A percentile compares a stretch with the other conserved stretches of the same genome.
These are phyloP conservation scores for Thermochaetoides thermophila DNA, from an alignment of 495 filamentous ascomycete species.

Conservation along the genomic window DNA sequence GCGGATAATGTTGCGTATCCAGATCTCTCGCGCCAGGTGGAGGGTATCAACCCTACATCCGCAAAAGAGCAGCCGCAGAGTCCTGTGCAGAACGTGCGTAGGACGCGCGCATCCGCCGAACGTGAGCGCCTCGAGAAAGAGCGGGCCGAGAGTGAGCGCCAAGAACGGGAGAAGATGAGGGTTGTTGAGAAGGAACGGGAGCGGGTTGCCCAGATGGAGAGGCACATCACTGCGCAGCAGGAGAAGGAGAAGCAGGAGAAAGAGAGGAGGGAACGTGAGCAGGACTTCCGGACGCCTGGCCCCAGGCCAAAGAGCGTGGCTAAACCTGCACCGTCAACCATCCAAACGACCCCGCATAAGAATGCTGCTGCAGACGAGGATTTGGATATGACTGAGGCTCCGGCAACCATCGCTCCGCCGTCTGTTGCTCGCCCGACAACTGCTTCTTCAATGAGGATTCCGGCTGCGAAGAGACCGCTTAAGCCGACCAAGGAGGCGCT, in stretches of 20 bases:
- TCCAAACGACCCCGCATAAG: constrained; percentile 34
- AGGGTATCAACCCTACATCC: no score
- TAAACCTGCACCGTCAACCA: constrained; percentile 30
- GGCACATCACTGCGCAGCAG: no score
- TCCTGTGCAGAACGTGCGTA: constrained; percentile 41
- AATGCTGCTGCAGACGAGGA: constrained; percentile 32
- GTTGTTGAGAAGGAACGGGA: constrained; percentile 19
- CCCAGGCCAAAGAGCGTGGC: constrained; percentile 12
- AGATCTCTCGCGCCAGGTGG: constrained; percentile 23
- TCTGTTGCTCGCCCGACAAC: constrained; percentile 36
- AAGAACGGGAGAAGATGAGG: no score
- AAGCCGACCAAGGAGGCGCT: constrained; percentile 56
- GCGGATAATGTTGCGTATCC: constrained; percentile 28
- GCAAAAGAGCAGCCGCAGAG: constrained; percentile 23
- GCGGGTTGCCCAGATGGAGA: constrained; percentile 28
- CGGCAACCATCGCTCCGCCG: constrained; percentile 38
- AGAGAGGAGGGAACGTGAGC: constrained; percentile 44
- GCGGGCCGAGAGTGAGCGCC: constrained; percentile 43
- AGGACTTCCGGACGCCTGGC: constrained; percentile 21
- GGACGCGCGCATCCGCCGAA: constrained; percentile 56
- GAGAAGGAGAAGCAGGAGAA: constrained; percentile 45
- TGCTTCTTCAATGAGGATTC: constrained; percentile 37
- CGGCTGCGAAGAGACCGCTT: constrained; percentile 44
- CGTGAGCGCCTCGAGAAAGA: constrained; percentile 45
- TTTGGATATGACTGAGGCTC: constrained; percentile 35